Evolutionary conservation across 2,329 filamentous ascomycete genomes (phyloP), one percentile per base, ranked within the genome.

Genomic region (Allantophomopsis lycopodina): DNA sequence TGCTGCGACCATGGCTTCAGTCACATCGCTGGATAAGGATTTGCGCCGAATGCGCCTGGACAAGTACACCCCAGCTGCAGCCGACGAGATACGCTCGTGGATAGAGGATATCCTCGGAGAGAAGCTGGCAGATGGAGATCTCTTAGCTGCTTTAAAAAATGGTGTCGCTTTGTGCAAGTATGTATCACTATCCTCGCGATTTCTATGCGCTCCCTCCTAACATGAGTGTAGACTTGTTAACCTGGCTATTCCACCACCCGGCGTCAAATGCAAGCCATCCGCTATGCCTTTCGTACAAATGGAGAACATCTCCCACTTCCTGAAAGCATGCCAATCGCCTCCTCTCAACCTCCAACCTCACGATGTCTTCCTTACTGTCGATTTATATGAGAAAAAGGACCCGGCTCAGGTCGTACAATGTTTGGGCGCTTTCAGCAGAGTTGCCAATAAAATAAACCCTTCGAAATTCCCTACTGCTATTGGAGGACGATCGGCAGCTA

Each of bases 221-320:
- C 23, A 28, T 10, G 23, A 28, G 44, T 37, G 51, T 53, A 56
- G 86, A 55, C 77, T 96, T 39, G 74, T 85, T 53, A 96, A 94
- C 55, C 69, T 89, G 41, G 83, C 75, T 23, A 61, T 82, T 31
- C 83, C 84, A 18, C 74, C 79, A 13, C 83, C 84, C 0, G 81
- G 81, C 23, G 74, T 94, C 62, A 86, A 81, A 59, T 96, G 83
- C 72, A 96, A 96, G 63, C 71, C 48, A 7, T 94, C 88, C 1
- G 64, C 77, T 32, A 96, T 96, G 89, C 91, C 91, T 0, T 98
- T 98, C 57, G 89, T 96, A 32, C 91, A 98, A 61, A 96, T 96
- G 88, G 91, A 98, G 60, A 98, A 98, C 58, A 95, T 98, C 55
- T 93, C 88, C 4, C 85, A 94, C 56, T 98, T 95, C 62, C 76